Percentiles rank a stretch among this genome's conserved stretches.
phyloP scores from a whole-genome alignment of 1,139 yeast genomes.

The Suhomyces bribrorum region DNA sequence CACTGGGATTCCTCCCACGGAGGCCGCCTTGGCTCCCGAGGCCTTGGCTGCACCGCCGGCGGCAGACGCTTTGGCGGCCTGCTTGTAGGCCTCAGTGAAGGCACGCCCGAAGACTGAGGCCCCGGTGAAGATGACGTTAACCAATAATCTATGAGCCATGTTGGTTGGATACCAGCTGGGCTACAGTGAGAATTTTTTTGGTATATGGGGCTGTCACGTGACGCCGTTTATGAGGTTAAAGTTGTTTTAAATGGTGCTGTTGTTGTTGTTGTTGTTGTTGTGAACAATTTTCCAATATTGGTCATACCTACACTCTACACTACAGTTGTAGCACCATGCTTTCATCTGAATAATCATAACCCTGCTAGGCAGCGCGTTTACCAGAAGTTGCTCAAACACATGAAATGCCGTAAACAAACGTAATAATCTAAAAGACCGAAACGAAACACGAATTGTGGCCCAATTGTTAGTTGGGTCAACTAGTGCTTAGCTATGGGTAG shows the following conservation, averaged over 20 bases:
- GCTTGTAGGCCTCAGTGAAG: constrained; percentile 94
- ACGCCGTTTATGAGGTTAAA: neutral
- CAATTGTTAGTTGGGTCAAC: constrained; percentile 24
- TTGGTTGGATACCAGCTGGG: constrained; percentile 8
- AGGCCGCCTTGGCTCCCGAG: constrained; percentile 47
- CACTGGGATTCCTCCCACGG: constrained; percentile 74
- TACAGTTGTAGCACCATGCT: constrained; percentile 31
- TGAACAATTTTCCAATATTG: too few species aligned
- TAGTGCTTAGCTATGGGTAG: constrained; percentile 24
- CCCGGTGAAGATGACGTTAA: constrained; percentile 89
- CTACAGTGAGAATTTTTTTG: constrained; percentile 5
- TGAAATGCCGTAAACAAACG: constrained; percentile 28
- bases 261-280: too few species aligned
- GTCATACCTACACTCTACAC: constrained; percentile 4
- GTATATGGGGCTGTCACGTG: constrained; percentile 5
- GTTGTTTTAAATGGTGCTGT: neutral
- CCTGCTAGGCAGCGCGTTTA: constrained; percentile 14
- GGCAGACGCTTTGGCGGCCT: constrained; percentile 88
- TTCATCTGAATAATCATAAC: constrained; percentile 24
- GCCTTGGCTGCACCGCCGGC: constrained; percentile 58
- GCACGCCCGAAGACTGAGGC: constrained; percentile 96
- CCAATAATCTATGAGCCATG: constrained; percentile 88
- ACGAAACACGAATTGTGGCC: constrained; percentile 26
- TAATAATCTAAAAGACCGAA: constrained; percentile 35
- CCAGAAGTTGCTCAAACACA: constrained; percentile 21